These are phyloP conservation scores for Ceriops zippeliana DNA, from an alignment of 345 rosid species.

Conservation along the genomic window DNA sequence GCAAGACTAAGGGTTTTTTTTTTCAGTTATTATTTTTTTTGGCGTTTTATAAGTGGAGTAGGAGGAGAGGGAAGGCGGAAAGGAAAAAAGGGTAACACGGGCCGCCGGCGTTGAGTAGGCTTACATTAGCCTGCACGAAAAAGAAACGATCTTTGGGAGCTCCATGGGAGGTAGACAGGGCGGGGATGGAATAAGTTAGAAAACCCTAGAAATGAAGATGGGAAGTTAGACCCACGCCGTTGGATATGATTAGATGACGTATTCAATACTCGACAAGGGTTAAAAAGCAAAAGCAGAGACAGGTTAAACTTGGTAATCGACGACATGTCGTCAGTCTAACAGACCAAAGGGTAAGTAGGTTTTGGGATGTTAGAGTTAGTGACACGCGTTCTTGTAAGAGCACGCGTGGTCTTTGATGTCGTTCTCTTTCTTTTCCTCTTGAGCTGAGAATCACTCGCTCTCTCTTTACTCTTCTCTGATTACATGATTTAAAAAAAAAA, in stretches of 20 bases:
- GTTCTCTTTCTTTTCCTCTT: no score
- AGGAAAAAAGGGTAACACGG: constrained; percentile 24
- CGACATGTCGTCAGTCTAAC: no score
- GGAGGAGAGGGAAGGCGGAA: constrained; percentile 44
- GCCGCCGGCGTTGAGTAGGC: constrained; percentile 65
- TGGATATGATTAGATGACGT: constrained; percentile 16
- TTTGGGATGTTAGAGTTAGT: no score
- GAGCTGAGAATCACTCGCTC: no score
- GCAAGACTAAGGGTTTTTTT: constrained; percentile 1
- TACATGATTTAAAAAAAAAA: no score
- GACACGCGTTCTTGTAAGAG: no score
- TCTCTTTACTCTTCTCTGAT: no score
- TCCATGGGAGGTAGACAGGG: neutral
- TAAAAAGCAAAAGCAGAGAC: no score
- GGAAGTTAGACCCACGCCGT: constrained; percentile 28
- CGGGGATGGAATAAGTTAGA: neutral
- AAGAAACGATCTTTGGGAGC: neutral
- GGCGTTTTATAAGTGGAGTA: constrained; percentile 24
- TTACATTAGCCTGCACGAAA: constrained; percentile 18
- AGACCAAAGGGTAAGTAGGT: no score
- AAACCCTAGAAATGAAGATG: constrained; percentile 27
- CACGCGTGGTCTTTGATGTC: no score
- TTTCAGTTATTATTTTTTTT: constrained; percentile 23
- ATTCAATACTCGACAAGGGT: neutral
- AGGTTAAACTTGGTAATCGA: no score